phyloP scores from a whole-genome alignment of 108 stramenopile species.

The Cylindrotheca closterium region DNA sequence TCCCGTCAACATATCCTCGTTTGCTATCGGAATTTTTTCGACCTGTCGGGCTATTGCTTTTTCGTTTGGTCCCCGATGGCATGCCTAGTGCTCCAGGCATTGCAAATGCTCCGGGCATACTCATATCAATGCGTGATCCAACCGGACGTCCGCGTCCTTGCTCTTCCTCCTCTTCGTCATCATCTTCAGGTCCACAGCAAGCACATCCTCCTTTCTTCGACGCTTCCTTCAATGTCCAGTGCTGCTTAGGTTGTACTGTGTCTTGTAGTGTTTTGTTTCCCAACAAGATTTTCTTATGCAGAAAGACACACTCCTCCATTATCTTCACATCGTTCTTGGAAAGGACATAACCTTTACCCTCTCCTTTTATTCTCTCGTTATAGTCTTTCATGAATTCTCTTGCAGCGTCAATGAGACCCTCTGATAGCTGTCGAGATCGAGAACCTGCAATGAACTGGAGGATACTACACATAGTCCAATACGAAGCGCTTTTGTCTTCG shows the following conservation, averaged over 20 bases:
- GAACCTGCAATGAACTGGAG: conserved; percentile 79
- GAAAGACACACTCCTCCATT: conserved; percentile 77
- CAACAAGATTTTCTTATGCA: conserved; percentile 77
- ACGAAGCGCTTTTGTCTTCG: conserved; percentile 46
- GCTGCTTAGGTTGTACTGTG: conserved; percentile 73
- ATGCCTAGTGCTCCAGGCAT: background rate
- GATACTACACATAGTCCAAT: conserved; percentile 62
- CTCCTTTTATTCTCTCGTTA: conserved; percentile 15
- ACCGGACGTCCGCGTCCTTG: conserved; percentile 11
- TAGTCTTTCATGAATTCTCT: conserved; percentile 43
- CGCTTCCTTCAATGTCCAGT: conserved; percentile 76
- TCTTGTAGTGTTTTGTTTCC: conserved; percentile 81
- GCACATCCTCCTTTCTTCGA: conserved; percentile 48
- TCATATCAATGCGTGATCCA: conserved; percentile 15
- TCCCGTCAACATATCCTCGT: conserved; percentile 47
- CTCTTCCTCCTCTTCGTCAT: conserved; percentile 39
- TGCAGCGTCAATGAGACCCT: conserved; percentile 53
- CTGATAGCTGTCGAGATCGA: conserved; percentile 46
- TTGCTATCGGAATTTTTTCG: too few species aligned
- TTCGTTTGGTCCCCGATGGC: background rate
- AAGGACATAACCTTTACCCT: background rate
- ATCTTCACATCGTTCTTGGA: conserved; percentile 25
- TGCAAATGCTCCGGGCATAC: conserved; percentile 18
- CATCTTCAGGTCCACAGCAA: conserved; percentile 42
- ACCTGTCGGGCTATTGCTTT: background rate